Conservation (phyloP, 306 rosid species). For the Medicago arabica region DNA sequence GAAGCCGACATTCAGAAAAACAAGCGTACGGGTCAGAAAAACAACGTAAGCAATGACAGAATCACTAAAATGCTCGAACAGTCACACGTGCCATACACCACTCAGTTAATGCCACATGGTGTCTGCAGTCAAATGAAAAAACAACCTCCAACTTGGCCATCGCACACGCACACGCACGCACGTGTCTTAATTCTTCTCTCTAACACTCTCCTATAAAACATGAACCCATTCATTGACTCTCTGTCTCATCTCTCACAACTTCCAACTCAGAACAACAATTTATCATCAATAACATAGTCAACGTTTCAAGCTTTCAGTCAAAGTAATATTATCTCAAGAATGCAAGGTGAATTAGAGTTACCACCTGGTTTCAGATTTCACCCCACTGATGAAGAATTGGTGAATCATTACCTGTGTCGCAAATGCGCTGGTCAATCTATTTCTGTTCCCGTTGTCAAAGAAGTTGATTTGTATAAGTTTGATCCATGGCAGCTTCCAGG, state of each 20-base stretch:
- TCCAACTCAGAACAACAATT: constrained; percentile 10
- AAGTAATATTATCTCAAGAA: constrained; percentile 10
- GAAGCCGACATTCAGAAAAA: constrained; percentile 36
- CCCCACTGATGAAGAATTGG: constrained; percentile 92
- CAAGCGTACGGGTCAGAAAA: not conserved
- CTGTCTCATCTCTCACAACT: not conserved
- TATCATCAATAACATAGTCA: not conserved
- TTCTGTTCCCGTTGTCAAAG: constrained; percentile 75
- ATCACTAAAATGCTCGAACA: not conserved
- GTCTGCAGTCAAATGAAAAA: constrained; percentile 45
- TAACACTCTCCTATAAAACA: constrained; percentile 40
- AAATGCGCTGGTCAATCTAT: constrained; percentile 74
- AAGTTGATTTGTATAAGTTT: constrained; percentile 84
- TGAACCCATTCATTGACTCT: constrained; percentile 5
- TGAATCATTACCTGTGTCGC: constrained; percentile 70
- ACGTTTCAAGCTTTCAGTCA: not conserved
- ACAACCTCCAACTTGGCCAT: constrained; percentile 11
- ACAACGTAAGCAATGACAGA: constrained; percentile 82
- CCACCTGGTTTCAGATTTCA: constrained; percentile 97
- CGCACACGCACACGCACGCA: constrained; percentile 41
- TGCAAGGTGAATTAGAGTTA: constrained; percentile 60
- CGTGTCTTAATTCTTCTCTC: constrained; percentile 50
- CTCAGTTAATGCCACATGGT: constrained; percentile 37
- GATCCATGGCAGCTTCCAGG: constrained; percentile 99
- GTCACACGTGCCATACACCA: constrained; percentile 31